Percentiles rank a stretch among this genome's conserved stretches.
Evolutionary conservation across 352 stramenopile species (phyloP).

Genomic region (Phytopythium montanum): DNA sequence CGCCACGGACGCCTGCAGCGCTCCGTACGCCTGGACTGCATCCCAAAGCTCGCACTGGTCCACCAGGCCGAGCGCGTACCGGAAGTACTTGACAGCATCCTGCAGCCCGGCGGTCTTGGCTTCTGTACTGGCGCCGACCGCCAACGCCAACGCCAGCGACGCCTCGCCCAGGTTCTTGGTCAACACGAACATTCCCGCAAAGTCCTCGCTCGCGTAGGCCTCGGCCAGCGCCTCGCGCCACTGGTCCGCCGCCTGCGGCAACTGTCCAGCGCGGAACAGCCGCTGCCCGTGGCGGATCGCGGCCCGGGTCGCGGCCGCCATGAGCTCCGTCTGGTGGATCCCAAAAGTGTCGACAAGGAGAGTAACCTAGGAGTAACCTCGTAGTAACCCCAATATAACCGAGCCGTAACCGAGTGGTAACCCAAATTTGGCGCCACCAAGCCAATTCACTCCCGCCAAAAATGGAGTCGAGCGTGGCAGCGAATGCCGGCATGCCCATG

Average conservation of each 20-base stretch:
- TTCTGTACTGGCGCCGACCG: background rate
- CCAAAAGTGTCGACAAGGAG: too few species aligned
- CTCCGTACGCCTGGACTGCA: constrained; percentile 17
- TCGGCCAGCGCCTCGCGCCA: constrained; percentile 49
- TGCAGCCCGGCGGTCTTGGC: constrained; percentile 8
- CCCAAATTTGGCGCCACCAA: too few species aligned
- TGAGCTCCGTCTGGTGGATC: too few species aligned
- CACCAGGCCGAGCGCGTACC: constrained; percentile 51
- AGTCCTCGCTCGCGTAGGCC: constrained; percentile 46
- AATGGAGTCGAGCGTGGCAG: background rate
- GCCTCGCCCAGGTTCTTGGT: constrained; percentile 64
- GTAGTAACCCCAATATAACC: too few species aligned
- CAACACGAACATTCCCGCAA: constrained; percentile 62
- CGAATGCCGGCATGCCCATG: background rate
- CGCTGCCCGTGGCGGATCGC: constrained; percentile 36
- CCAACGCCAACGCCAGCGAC: constrained; percentile 18
- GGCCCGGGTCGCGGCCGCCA: constrained; percentile 18
- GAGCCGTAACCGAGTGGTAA: too few species aligned
- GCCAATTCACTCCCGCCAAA: too few species aligned
- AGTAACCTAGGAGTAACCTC: too few species aligned
- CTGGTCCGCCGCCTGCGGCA: constrained; percentile 26
- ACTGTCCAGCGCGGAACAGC: constrained; percentile 28
- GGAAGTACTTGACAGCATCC: constrained; percentile 32
- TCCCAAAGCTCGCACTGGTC: constrained; percentile 28
- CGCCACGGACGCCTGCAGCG: constrained; percentile 24